Evolutionary conservation across 495 filamentous ascomycete species (phyloP).

Genomic region (Lentithecium fluviatile): DNA sequence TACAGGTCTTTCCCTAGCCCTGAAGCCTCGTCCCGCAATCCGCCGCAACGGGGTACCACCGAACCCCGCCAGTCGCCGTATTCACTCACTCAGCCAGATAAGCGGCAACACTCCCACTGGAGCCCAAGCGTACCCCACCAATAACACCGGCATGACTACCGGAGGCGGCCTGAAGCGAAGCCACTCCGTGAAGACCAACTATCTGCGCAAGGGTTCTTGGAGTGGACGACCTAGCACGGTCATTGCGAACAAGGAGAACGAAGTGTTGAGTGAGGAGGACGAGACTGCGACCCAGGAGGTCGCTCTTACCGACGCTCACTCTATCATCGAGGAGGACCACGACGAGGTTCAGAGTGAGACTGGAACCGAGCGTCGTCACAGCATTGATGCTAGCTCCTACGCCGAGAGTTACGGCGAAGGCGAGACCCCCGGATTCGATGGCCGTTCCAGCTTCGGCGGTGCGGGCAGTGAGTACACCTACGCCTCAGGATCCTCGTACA

Average conservation of each 20-base stretch:
- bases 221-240: constrained; percentile 47
- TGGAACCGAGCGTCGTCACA: constrained; percentile 51
- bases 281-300: constrained; percentile 35
- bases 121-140: constrained; percentile 55
- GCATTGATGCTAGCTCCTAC: constrained; percentile 33
- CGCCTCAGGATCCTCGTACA: constrained; percentile 51
- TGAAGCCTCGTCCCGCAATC: constrained; percentile 46
- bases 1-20: constrained; percentile 40
- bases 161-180: constrained; percentile 52
- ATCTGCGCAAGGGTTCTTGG: constrained; percentile 73
- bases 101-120: constrained; percentile 68
- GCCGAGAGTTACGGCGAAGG: constrained; percentile 38
- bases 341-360: constrained; percentile 52
- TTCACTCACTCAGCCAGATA: constrained; percentile 85
- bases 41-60: constrained; percentile 37
- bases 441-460: constrained; percentile 54
- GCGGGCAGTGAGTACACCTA: constrained; percentile 52
- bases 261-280: constrained; percentile 47
- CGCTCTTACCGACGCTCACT: background rate
- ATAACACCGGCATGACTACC: constrained; percentile 52
- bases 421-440: constrained; percentile 48
- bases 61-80: constrained; percentile 64
- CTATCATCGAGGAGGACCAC: constrained; percentile 50
- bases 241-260: constrained; percentile 62
- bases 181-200: constrained; percentile 67